Conservation (phyloP, 352 stramenopile genomes). For the Globisporangium irregulare region DNA sequence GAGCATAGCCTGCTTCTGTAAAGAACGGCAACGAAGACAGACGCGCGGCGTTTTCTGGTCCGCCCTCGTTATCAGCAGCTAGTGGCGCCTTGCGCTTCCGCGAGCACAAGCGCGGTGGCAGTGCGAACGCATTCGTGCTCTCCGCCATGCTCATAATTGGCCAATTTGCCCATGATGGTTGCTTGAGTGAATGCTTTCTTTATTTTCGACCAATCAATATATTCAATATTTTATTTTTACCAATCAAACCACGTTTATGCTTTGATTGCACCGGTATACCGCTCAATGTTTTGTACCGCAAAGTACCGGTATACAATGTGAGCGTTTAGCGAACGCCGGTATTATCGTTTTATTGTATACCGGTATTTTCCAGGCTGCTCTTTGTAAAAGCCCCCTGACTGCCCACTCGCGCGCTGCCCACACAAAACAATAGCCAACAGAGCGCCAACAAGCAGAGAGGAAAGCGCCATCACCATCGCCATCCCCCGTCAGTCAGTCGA, state of each 20-base stretch:
- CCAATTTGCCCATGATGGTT: neutral
- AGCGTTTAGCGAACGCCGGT: too few species aligned
- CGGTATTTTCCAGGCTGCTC: neutral
- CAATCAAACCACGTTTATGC: too few species aligned
- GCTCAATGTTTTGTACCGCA: too few species aligned
- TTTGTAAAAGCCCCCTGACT: neutral
- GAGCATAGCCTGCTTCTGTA: constrained; percentile 31
- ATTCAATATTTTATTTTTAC: too few species aligned
- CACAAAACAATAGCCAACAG: neutral
- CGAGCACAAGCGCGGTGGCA: constrained; percentile 40
- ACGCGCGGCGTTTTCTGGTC: neutral
- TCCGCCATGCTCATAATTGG: constrained; percentile 5
- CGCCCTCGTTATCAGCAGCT: neutral
- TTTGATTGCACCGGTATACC: too few species aligned
- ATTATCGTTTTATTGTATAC: neutral
- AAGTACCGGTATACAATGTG: too few species aligned
- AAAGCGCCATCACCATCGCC: neutral
- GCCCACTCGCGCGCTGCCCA: neutral
- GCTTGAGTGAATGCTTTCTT: neutral
- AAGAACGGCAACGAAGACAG: constrained; percentile 26
- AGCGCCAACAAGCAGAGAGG: neutral
- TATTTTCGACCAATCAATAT: constrained; percentile 19
- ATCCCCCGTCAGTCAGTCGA: neutral
- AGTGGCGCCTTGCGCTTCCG: constrained; percentile 36
- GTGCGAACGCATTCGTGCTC: constrained; percentile 39